Base-by-base conservation (phyloP, 441 rosid species). In the Macaranga tanarius region DNA sequence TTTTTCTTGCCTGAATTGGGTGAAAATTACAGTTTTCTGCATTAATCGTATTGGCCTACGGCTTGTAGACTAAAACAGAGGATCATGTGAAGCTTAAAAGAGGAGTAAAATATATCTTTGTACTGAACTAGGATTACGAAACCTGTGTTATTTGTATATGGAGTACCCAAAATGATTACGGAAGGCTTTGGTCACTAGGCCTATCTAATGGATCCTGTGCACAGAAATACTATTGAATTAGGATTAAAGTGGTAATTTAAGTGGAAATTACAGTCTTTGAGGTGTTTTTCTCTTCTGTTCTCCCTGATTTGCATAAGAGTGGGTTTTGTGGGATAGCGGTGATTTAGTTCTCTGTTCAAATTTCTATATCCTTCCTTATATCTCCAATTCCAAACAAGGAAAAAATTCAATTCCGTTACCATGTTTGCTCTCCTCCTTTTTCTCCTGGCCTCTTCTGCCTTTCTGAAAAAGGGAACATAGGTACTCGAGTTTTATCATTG, bases 301-400 rank as follows among this genome's bases (percentile, higher is more conserved):
- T 68, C 28, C 47, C 34, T 31, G 22, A 68, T 54, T 68, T 42
- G 45, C 25, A 68, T 13, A 42, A 26, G 50, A 67, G n/a, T 51
- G 26, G 12, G 19, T 17, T 25, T 44, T 25, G 15, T 10, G 42
- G 54, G 51, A 45, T 15, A 0, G 1, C 15, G 52, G 15, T 55
- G 45, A 51, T 31, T 17, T 40, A 40, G 50, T n/a, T 62, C 50
- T 23, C 54, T 40, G 11, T 44, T 16, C 34, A 45, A 4, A 22
- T 44, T 65, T 70, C 28, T 54, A 38, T 55, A 12, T 22, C 4
- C 70, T 17, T 10, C 19, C 4, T 52, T 51, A 28, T 51, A 25
- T 31, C 40, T 19, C 34, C 62, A 38, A 8, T n/a, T 69, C 38
- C 22, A 69, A 22, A 31, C 13, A 28, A 28, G 26, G 38, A n/a